These are phyloP conservation scores for Exophiala bonariae DNA, from an alignment of 2,329 filamentous ascomycete genomes.

Conservation along the genomic window DNA sequence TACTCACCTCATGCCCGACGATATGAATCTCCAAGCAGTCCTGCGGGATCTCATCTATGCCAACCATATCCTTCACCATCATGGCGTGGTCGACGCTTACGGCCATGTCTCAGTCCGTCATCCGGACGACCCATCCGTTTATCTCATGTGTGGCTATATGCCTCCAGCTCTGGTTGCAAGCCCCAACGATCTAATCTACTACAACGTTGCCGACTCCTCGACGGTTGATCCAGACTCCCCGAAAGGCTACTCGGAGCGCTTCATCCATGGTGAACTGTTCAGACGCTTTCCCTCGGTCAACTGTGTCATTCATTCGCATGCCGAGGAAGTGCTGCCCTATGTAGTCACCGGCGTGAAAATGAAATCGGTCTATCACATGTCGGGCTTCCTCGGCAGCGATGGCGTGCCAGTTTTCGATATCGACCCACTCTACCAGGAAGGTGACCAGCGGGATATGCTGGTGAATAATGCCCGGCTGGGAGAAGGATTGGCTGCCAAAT, in stretches of 20 bases:
- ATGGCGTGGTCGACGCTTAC: conserved; percentile 54
- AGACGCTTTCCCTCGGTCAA: conserved; percentile 43
- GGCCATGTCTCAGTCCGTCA: conserved; percentile 59
- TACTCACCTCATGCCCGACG: not conserved
- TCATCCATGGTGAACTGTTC: conserved; percentile 50
- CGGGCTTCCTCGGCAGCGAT: conserved; percentile 42
- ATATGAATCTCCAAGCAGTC: conserved; percentile 6
- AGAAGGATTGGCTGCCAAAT: conserved; percentile 35
- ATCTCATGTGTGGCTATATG: conserved; percentile 50
- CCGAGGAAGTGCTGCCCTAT: conserved; percentile 46
- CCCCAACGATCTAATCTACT: conserved; percentile 48
- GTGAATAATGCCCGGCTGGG: conserved; percentile 38
- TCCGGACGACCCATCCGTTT: conserved; percentile 45
- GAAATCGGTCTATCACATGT: conserved; percentile 45
- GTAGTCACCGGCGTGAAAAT: conserved; percentile 41
- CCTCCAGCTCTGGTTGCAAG: conserved; percentile 51
- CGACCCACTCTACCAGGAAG: conserved; percentile 27
- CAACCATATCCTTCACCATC: conserved; percentile 49
- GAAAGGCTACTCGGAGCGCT: conserved; percentile 46
- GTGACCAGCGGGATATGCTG: conserved; percentile 39
- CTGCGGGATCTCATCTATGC: conserved; percentile 23
- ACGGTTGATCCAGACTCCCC: conserved; percentile 42
- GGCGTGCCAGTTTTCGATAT: conserved; percentile 37
- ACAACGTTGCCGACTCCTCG: conserved; percentile 43
- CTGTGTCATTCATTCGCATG: conserved; percentile 47